phyloP scores from a whole-genome alignment of 2,329 filamentous ascomycete genomes.

The Cladosporium sp. region DNA sequence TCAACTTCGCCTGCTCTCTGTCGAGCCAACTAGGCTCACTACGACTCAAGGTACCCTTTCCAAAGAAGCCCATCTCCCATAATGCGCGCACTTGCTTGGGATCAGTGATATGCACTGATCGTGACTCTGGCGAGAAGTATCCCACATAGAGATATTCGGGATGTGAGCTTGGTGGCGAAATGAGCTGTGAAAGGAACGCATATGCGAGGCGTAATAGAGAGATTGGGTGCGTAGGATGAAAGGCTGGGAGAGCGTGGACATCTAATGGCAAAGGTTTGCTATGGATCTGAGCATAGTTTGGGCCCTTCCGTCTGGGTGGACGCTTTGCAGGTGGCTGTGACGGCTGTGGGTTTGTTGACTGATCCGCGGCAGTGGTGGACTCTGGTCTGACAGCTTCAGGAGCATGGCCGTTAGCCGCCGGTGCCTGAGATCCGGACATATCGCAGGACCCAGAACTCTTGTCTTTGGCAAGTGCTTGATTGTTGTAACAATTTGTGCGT shows the following conservation, averaged over 20 bases:
- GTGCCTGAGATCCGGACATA: neutral
- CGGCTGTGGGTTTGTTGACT: conserved; percentile 9
- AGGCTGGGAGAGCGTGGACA: conserved; percentile 76
- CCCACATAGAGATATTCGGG: conserved; percentile 63
- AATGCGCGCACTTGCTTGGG: conserved; percentile 69
- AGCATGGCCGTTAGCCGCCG: conserved; percentile 13
- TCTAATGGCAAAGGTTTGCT: conserved; percentile 73
- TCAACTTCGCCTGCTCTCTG: conserved; percentile 68
- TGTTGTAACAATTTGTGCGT: no score
- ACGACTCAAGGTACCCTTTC: conserved; percentile 86
- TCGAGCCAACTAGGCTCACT: conserved; percentile 94
- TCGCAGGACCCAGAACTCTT: no score
- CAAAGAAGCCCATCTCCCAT: conserved; percentile 97
- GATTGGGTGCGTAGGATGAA: conserved; percentile 89
- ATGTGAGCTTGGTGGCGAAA: conserved; percentile 62
- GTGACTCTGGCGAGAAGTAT: conserved; percentile 75
- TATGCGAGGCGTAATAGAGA: conserved; percentile 78
- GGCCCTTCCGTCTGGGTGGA: conserved; percentile 26
- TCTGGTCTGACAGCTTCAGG: conserved; percentile 5
- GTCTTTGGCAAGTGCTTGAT: no score
- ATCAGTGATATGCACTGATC: conserved; percentile 80
- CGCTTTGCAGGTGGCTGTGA: conserved; percentile 18
- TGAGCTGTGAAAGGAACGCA: conserved; percentile 68
- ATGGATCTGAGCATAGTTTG: conserved; percentile 74
- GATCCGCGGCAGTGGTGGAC: neutral